phyloP scores from a whole-genome alignment of 371 early-diverging fungal genomes.

The Amoeboaphelidium occidentale region DNA sequence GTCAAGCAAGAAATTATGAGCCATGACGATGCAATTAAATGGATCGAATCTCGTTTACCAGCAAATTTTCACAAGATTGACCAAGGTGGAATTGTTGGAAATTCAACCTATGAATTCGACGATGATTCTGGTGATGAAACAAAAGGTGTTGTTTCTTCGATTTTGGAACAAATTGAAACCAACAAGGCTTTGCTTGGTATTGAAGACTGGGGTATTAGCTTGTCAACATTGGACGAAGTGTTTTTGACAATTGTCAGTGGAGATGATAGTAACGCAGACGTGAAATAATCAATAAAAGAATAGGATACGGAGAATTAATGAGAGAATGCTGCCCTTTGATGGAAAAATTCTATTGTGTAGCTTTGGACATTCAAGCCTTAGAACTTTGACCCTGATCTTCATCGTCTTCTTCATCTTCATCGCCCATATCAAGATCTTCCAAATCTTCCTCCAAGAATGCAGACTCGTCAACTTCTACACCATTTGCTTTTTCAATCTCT shows the following conservation, averaged over 20 bases:
- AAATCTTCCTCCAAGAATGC: background rate
- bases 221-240: slow-evolving; percentile 32
- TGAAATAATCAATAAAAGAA: too few species aligned
- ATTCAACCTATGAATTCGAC: background rate
- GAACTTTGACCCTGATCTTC: background rate
- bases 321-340: too few species aligned
- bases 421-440: background rate
- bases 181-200: slow-evolving; percentile 16
- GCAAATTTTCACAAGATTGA: slow-evolving; percentile 8
- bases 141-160: slow-evolving; percentile 15
- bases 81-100: background rate
- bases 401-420: background rate
- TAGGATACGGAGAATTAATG: too few species aligned
- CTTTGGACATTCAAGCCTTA: background rate
- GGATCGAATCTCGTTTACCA: slow-evolving; percentile 24
- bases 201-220: slow-evolving; percentile 37
- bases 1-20: slow-evolving; percentile 13
- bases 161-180: slow-evolving; percentile 21
- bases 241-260: slow-evolving; percentile 8
- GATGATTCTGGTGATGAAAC: background rate
- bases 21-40: slow-evolving; percentile 15
- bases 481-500: slow-evolving; percentile 11
- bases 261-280: background rate
- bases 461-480: slow-evolving; percentile 7
- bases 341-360: too few species aligned